A percentile compares a stretch with the other conserved stretches of the same genome.
These are phyloP conservation scores for Arthrobotrys sinensis DNA, from an alignment of 2,329 filamentous ascomycete genomes.

Conservation along the genomic window DNA sequence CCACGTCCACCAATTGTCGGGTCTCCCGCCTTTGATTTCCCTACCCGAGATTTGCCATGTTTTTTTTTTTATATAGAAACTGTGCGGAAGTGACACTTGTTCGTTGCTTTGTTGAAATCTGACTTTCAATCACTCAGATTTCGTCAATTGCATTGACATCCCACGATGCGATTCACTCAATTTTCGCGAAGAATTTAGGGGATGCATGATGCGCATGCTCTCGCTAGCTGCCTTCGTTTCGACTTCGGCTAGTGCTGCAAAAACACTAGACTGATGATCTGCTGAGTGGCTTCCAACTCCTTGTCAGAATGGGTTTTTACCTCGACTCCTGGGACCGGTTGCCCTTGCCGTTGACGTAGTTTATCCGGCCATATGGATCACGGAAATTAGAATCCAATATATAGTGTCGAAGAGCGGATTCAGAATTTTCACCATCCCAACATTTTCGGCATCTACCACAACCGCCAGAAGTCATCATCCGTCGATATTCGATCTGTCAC, in stretches of 20 bases:
- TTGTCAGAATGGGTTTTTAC: conserved; percentile 2
- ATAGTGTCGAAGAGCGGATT: conserved; percentile 19
- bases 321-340: conserved; percentile 4
- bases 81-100: background rate
- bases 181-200: conserved; percentile 33
- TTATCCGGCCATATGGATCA: conserved; percentile 51
- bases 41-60: conserved; percentile 30
- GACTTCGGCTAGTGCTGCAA: conserved; percentile 45
- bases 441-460: conserved; percentile 22
- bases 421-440: conserved; percentile 37
- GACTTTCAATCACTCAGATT: conserved; percentile 9
- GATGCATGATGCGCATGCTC: conserved; percentile 19
- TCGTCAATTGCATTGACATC: conserved; percentile 7
- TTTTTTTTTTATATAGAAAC: conserved; percentile 8
- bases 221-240: conserved; percentile 35
- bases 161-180: conserved; percentile 15
- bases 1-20: conserved; percentile 48
- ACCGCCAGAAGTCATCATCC: conserved; percentile 11
- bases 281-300: conserved; percentile 43
- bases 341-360: conserved; percentile 53
- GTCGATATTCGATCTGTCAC: conserved; percentile 41
- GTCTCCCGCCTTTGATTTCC: conserved; percentile 16
- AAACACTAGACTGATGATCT: conserved; percentile 44
- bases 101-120: background rate
- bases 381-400: conserved; percentile 51